Evolutionary conservation across 768 basidiomycete genomes (phyloP), one percentile per base, ranked within the genome.

Genomic region (Lactifluus pinguis): DNA sequence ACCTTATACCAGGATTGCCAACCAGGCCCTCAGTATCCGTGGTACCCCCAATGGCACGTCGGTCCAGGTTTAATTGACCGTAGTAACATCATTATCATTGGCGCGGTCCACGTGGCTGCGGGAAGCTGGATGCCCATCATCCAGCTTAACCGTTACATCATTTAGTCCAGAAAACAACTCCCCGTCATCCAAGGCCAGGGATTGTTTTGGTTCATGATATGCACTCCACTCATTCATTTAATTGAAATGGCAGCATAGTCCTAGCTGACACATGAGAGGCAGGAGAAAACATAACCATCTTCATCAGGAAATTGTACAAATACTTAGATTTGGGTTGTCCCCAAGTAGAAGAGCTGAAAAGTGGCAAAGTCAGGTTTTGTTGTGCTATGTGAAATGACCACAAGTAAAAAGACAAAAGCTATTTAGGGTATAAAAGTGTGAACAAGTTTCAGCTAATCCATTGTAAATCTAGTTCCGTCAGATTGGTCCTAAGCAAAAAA

Each of bases 91-190:
- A 17, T 52, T 1, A 36, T 63, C 34, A 55, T 61, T 10, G 62
- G 62, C 1, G 62, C 50, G 0, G 29, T 61, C 14, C 62, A 63
- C 8, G 59, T 63, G 1, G 39, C 53, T 11, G 14, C 53, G 1
- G 59, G 42, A 10, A 45, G 53, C 19, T 63, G 62, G 62, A 61
- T 61, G 62, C 62, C 62, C 0, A 55, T 63, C 3, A 15, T 63
- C 34, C 62, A 63, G 21, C 59, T 63, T 3, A 47, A 10, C 13
- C 58, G 42, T 21, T 58, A n/a, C 39, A 36, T 62, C 4, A 1
- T 53, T 4, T 62, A 25, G 25, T 14, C 60, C 55, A 52, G 44
- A 38, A n/a, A 3, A 41, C 14, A 17, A 55, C 47, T 30, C 30
- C 50, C 30, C 3, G 13, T 10, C 6, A 25, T 25, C 52, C 11